These are phyloP conservation scores for Trichophyton rubrum DNA, from an alignment of 2,329 filamentous ascomycete species.

Conservation along the genomic window DNA sequence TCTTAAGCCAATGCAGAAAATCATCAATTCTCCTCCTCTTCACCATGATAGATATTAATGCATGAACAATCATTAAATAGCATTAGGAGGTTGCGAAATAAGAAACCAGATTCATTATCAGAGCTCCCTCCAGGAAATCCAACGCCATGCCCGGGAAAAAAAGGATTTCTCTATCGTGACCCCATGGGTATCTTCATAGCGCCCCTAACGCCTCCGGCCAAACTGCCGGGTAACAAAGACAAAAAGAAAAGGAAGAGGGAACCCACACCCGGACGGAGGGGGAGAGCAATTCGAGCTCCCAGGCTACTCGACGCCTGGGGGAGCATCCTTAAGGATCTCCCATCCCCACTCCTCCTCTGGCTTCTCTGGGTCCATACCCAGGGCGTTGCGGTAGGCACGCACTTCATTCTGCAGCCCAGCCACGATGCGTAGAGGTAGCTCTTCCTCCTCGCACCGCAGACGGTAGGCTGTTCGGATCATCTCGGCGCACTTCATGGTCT, in stretches of 20 bases:
- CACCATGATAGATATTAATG: not conserved
- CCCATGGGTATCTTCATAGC: not conserved
- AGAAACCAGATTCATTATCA: not conserved
- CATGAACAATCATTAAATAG: not conserved
- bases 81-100: not conserved
- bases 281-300: not conserved
- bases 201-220: not conserved
- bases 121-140: not conserved
- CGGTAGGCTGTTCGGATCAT: slow-evolving; percentile 39
- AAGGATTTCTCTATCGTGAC: not conserved
- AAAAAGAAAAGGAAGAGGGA: not conserved
- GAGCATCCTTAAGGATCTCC: slow-evolving; percentile 34
- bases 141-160: not conserved
- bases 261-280: not conserved
- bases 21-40: not conserved
- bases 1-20: not conserved
- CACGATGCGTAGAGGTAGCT: slow-evolving; percentile 32
- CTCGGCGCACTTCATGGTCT: slow-evolving; percentile 36
- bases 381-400: slow-evolving; percentile 34
- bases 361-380: slow-evolving; percentile 38
- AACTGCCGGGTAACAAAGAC: not conserved
- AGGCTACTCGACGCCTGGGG: slow-evolving; percentile 10
- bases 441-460: slow-evolving; percentile 38
- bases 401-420: slow-evolving; percentile 39
- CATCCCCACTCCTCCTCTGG: slow-evolving; percentile 39